These are phyloP conservation scores for Leptosphaerulina australis DNA, from an alignment of 2,329 filamentous ascomycete species.

Conservation along the genomic window DNA sequence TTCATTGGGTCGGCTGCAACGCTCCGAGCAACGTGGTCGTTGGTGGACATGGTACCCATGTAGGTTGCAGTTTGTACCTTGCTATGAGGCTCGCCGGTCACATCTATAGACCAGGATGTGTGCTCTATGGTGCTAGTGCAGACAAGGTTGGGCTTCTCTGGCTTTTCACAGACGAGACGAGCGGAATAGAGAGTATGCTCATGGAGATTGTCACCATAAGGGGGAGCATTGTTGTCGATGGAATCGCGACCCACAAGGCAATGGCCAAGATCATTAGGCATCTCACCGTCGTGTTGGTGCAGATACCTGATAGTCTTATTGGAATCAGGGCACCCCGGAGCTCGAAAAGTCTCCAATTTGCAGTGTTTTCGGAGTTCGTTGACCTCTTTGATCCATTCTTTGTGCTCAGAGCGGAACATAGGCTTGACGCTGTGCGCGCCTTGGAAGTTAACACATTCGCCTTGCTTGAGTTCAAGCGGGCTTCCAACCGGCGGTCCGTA, in stretches of 20 bases:
- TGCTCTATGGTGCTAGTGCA: conserved; percentile 4
- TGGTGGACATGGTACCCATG: not conserved
- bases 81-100: conserved; percentile 7
- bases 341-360: conserved; percentile 19
- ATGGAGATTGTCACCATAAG: no score
- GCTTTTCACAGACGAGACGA: conserved; percentile 22
- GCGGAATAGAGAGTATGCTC: conserved; percentile 15
- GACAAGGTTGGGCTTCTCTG: not conserved
- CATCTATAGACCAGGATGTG: conserved; percentile 26
- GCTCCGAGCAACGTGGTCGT: not conserved
- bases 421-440: conserved; percentile 25
- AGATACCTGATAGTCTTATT: not conserved
- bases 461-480: conserved; percentile 28
- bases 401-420: conserved; percentile 18
- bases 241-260: conserved; percentile 10
- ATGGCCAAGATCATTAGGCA: conserved; percentile 1
- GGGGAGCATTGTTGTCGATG: not conserved
- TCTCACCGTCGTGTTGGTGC: not conserved
- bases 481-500: conserved; percentile 18
- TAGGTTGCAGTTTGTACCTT: not conserved
- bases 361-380: conserved; percentile 22
- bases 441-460: conserved; percentile 25
- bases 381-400: conserved; percentile 24
- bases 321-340: conserved; percentile 9
- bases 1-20: not conserved